These are phyloP conservation scores for Suhomyces wounanorum DNA, from an alignment of 1,139 yeast species.

Conservation along the genomic window DNA sequence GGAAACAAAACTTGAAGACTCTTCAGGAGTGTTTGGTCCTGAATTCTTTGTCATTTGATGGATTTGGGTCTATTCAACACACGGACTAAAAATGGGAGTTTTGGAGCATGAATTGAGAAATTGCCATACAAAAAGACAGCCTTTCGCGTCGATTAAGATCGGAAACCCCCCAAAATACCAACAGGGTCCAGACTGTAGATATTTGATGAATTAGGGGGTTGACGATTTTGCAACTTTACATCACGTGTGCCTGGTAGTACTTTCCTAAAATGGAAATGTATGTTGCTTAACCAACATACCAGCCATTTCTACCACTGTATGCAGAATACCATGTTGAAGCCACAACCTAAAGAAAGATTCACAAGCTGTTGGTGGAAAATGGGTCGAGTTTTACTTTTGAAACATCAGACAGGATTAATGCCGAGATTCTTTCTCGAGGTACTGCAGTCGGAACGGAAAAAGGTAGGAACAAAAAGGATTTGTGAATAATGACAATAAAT, in stretches of 20 bases:
- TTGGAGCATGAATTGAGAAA: background rate
- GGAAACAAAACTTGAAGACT: background rate
- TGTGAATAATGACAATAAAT: no score
- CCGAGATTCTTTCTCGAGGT: no score
- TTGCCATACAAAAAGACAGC: background rate
- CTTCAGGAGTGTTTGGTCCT: background rate
- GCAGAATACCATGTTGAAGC: background rate
- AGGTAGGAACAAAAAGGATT: no score
- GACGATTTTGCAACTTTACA: constrained; percentile 4
- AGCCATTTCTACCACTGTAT: background rate
- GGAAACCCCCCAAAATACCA: background rate
- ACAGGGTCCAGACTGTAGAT: background rate
- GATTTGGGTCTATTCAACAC: background rate
- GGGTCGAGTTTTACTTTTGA: background rate
- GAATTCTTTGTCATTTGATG: background rate
- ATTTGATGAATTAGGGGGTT: background rate
- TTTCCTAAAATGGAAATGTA: background rate
- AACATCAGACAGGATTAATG: no score
- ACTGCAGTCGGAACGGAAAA: no score
- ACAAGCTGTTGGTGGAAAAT: no score
- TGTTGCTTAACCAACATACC: background rate
- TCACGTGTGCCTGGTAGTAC: constrained; percentile 1
- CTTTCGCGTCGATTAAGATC: background rate
- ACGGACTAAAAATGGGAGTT: background rate
- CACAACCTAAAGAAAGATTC: background rate